phyloP scores from a whole-genome alignment of 2,329 filamentous ascomycete species.

The Hymenotorrendiella dingleyae region DNA sequence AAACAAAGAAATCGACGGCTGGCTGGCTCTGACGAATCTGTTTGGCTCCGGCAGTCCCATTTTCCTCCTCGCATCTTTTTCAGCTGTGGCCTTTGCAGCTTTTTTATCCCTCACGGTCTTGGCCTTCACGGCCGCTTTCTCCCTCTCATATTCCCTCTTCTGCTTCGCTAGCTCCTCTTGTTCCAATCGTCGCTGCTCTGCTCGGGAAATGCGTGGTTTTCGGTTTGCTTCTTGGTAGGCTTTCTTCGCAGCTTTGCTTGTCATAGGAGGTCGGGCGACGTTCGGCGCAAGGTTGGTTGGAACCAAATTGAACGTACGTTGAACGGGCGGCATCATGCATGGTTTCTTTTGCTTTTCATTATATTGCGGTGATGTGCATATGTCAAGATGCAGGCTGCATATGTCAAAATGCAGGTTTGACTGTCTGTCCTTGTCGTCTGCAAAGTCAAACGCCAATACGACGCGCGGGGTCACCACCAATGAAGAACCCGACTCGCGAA shows the following conservation, averaged over 20 bases:
- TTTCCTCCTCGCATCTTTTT: slow-evolving; percentile 44
- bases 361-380: not conserved
- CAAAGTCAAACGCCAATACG: no score
- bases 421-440: no score
- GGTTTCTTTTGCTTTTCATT: not conserved
- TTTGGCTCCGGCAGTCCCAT: slow-evolving; percentile 48
- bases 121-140: slow-evolving; percentile 46
- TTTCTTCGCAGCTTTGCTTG: slow-evolving; percentile 43
- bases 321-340: slow-evolving; percentile 29
- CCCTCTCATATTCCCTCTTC: slow-evolving; percentile 46
- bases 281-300: slow-evolving; percentile 29
- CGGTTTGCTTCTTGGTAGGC: slow-evolving; percentile 38
- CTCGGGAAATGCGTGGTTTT: slow-evolving; percentile 37
- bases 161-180: slow-evolving; percentile 35
- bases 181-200: slow-evolving; percentile 33
- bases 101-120: slow-evolving; percentile 48
- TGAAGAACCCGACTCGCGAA: no score
- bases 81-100: slow-evolving; percentile 45
- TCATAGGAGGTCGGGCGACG: slow-evolving; percentile 38
- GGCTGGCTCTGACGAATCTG: slow-evolving; percentile 44
- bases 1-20: slow-evolving; percentile 51
- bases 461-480: no score
- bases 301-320: slow-evolving; percentile 40
- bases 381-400: not conserved
- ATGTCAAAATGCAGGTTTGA: no score